These are phyloP conservation scores for grape (Vitis vinifera) DNA, from an alignment of 164 flowering plant species.

Conservation along the genomic window DNA sequence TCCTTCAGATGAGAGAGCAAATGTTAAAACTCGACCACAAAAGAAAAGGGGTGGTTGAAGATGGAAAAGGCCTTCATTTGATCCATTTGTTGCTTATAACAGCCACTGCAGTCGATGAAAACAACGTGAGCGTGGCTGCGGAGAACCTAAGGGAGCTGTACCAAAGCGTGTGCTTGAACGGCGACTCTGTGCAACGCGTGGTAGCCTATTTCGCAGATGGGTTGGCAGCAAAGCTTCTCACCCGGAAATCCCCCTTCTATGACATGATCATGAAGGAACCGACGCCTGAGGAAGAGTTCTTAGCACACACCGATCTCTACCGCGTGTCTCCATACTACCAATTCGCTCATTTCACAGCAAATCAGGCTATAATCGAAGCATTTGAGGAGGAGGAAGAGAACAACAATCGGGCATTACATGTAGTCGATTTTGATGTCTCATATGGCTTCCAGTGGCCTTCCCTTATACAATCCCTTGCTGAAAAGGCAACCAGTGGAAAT, in stretches of 20 bases:
- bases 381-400: conserved; percentile 49
- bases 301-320: conserved; percentile 54
- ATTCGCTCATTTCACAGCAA: conserved; percentile 82
- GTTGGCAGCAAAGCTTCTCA: conserved; percentile 54
- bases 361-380: conserved; percentile 69
- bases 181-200: conserved; percentile 67
- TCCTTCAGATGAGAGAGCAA: conserved; percentile 54
- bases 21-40: conserved; percentile 45
- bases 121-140: conserved; percentile 24
- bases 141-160: conserved; percentile 52
- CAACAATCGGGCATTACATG: conserved; percentile 49
- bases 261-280: conserved; percentile 59
- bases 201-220: conserved; percentile 76
- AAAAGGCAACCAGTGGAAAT: conserved; percentile 41
- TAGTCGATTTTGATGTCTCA: conserved; percentile 64
- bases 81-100: conserved; percentile 60
- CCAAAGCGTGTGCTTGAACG: conserved; percentile 38
- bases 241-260: conserved; percentile 54
- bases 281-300: conserved; percentile 50
- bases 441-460: conserved; percentile 90
- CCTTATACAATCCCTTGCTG: conserved; percentile 72
- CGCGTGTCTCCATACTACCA: conserved; percentile 68
- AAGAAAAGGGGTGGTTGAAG: conserved; percentile 27
- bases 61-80: conserved; percentile 58
- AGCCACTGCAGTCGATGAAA: conserved; percentile 54